phyloP scores from a whole-genome alignment of 1,139 yeast species.

The Geotrichum phurueaensis region DNA sequence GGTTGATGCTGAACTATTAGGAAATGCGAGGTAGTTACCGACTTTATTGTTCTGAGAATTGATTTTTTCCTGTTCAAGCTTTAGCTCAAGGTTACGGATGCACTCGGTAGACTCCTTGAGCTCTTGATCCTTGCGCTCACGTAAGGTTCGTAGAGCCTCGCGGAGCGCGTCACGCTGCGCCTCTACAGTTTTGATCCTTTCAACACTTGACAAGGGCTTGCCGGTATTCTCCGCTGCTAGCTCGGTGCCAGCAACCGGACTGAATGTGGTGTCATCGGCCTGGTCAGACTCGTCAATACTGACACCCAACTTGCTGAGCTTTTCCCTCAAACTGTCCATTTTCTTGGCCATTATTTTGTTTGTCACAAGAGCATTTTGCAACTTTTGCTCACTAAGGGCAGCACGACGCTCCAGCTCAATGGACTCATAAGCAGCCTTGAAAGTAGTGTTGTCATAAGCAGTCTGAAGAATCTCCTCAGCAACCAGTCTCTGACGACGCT shows the following conservation, averaged over 20 bases:
- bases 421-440: conserved; percentile 19
- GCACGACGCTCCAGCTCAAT: conserved; percentile 26
- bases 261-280: neutral
- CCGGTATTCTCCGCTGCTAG: neutral
- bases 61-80: conserved; percentile 26
- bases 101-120: conserved; percentile 31
- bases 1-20: neutral
- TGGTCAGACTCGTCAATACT: neutral
- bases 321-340: conserved; percentile 23
- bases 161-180: conserved; percentile 42
- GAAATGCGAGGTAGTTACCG: neutral
- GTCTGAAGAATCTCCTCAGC: conserved; percentile 23
- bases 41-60: too few relatives aligned
- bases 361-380: conserved; percentile 27
- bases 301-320: conserved; percentile 28
- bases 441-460: neutral
- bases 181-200: conserved; percentile 33
- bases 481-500: conserved; percentile 31
- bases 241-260: neutral
- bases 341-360: conserved; percentile 22
- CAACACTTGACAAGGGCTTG: neutral
- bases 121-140: conserved; percentile 38
- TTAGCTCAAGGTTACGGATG: conserved; percentile 30
- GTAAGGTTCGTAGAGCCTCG: conserved; percentile 36
- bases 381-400: conserved; percentile 24